Evolutionary conservation across 768 basidiomycete species (phyloP).

Genomic region (Pleurotus platypus): DNA sequence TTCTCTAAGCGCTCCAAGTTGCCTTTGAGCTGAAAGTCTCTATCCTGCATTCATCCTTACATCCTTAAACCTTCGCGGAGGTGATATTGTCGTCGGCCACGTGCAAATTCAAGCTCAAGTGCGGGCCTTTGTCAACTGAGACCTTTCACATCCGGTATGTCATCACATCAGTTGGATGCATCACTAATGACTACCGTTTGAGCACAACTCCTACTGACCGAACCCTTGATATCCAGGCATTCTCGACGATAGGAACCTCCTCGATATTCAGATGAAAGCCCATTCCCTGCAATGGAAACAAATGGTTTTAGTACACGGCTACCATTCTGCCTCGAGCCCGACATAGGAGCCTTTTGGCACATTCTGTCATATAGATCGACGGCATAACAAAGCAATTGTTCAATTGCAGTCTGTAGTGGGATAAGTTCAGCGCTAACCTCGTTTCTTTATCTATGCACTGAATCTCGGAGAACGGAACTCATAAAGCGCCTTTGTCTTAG

Average conservation of each 20-base stretch:
- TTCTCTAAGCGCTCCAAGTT: too few species aligned
- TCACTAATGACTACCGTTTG: neutral
- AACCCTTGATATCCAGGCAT: conserved; percentile 5
- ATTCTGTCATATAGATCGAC: neutral
- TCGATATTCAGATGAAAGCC: conserved; percentile 3
- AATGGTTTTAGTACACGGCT: neutral
- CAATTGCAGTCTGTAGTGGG: neutral
- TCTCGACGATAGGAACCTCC: conserved; percentile 1
- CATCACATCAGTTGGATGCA: conserved; percentile 5
- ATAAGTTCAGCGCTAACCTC: neutral
- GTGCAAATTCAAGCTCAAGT: neutral
- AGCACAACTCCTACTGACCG: neutral
- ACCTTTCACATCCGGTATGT: conserved; percentile 6
- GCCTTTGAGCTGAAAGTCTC: neutral
- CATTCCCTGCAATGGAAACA: neutral
- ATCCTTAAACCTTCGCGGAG: neutral
- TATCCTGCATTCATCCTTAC: neutral
- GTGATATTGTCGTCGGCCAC: neutral
- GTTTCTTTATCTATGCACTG: neutral
- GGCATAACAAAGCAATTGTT: conserved; percentile 1
- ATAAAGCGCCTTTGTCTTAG: conserved; percentile 1
- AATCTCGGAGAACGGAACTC: conserved; percentile 1
- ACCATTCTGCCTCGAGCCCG: neutral
- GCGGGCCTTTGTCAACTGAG: conserved; percentile 8
- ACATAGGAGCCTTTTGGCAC: conserved; percentile 1